These are phyloP conservation scores for Aquilaria yunnanensis DNA, from an alignment of 345 rosid species.

Conservation along the genomic window DNA sequence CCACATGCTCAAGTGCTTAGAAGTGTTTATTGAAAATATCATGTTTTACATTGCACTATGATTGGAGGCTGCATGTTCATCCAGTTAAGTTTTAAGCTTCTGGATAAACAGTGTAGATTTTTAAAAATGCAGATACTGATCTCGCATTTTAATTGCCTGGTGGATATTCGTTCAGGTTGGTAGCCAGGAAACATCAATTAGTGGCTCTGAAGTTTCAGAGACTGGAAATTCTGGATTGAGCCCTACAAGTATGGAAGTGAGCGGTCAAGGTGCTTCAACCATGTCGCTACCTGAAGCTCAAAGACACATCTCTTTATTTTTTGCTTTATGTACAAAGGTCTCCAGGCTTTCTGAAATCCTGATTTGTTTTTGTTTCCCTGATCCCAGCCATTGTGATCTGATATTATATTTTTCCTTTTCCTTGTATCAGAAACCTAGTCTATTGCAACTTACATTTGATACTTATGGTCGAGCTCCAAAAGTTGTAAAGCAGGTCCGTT, in stretches of 20 bases:
- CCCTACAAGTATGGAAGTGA: conserved; percentile 29
- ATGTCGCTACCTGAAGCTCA: conserved; percentile 76
- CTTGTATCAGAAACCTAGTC: conserved; percentile 70
- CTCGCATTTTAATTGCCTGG: conserved; percentile 7
- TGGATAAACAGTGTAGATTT: no score
- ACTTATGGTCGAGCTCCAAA: conserved; percentile 71
- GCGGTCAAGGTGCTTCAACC: conserved; percentile 36
- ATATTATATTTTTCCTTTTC: conserved; percentile 1
- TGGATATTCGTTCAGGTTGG: conserved; percentile 39
- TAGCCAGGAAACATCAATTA: conserved; percentile 45
- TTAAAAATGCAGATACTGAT: neutral
- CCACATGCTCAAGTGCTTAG: no score
- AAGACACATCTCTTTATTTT: conserved; percentile 76
- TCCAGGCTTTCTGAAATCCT: conserved; percentile 7
- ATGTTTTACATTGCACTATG: no score
- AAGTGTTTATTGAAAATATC: no score
- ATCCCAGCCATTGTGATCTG: neutral
- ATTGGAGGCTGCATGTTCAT: no score
- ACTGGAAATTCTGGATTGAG: conserved; percentile 44
- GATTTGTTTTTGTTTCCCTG: conserved; percentile 9
- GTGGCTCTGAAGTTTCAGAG: conserved; percentile 42
- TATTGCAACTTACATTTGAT: conserved; percentile 77
- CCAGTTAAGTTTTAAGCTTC: no score
- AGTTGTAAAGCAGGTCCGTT: conserved; percentile 70
- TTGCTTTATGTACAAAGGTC: conserved; percentile 95